Percentiles rank a stretch among this genome's conserved stretches.
phyloP scores from a whole-genome alignment of 495 filamentous ascomycete genomes.

The Penicillium desertorum region DNA sequence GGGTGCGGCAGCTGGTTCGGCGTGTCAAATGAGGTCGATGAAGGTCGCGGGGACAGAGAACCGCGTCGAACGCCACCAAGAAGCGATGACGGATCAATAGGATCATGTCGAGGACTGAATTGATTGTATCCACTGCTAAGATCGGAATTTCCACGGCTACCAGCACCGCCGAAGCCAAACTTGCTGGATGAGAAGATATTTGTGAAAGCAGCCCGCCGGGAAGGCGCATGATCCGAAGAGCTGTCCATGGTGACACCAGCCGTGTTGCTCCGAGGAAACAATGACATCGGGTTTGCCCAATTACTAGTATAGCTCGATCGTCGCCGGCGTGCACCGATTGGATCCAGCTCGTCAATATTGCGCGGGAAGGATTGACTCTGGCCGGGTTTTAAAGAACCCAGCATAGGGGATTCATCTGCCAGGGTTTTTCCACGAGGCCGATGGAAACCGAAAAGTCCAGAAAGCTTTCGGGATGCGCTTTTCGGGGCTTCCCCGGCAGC shows the following conservation, averaged over 20 bases:
- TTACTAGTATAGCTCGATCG: slow-evolving; percentile 65
- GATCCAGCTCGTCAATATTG: slow-evolving; percentile 64
- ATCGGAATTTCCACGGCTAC: slow-evolving; percentile 45
- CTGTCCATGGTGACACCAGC: slow-evolving; percentile 43
- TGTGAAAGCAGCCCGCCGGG: slow-evolving; percentile 44
- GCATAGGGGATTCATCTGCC: slow-evolving; percentile 64
- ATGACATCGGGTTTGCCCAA: slow-evolving; percentile 57
- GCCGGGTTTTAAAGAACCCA: slow-evolving; percentile 71
- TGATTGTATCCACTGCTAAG: slow-evolving; percentile 56
- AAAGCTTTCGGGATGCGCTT: slow-evolving; percentile 54
- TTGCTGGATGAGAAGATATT: slow-evolving; percentile 48
- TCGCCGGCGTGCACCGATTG: slow-evolving; percentile 62
- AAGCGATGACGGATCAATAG: slow-evolving; percentile 54
- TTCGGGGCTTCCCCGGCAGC: slow-evolving; percentile 46
- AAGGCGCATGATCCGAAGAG: slow-evolving; percentile 46
- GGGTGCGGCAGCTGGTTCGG: slow-evolving; percentile 65
- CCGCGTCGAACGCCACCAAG: slow-evolving; percentile 57
- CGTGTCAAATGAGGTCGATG: slow-evolving; percentile 75
- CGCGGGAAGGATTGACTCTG: slow-evolving; percentile 85
- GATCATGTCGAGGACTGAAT: slow-evolving; percentile 60
- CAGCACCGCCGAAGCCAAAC: slow-evolving; percentile 43
- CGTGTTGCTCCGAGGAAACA: slow-evolving; percentile 51
- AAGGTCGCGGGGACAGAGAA: slow-evolving; percentile 69
- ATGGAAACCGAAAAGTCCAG: slow-evolving; percentile 65
- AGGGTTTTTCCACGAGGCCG: slow-evolving; percentile 69